phyloP scores from a whole-genome alignment of 768 basidiomycete species.

The Leccinum broughii region DNA sequence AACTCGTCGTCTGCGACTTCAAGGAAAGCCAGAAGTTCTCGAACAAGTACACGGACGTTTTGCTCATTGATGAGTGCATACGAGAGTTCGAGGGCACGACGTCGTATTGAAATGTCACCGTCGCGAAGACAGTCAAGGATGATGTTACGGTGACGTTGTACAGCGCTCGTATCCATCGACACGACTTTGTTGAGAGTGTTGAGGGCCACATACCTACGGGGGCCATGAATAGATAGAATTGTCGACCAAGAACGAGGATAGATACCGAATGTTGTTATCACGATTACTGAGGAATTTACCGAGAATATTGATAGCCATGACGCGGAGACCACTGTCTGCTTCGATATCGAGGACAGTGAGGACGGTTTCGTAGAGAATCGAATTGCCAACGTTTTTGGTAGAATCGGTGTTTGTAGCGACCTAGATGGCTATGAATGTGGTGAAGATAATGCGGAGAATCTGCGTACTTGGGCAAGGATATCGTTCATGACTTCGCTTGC shows the following conservation, averaged over 20 bases:
- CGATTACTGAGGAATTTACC: constrained; percentile 97
- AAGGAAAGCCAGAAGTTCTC: constrained; percentile 93
- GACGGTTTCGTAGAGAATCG: constrained; percentile 97
- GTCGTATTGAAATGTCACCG: constrained; percentile 97
- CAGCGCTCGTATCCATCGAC: constrained; percentile 95
- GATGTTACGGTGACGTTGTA: constrained; percentile 96
- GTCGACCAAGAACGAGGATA: constrained; percentile 7
- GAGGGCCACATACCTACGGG: constrained; percentile 86
- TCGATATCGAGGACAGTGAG: constrained; percentile 96
- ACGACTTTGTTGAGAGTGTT: constrained; percentile 99
- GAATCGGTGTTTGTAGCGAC: constrained; percentile 99
- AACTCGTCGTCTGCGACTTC: constrained; percentile 99
- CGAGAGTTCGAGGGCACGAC: constrained; percentile 93
- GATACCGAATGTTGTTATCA: constrained; percentile 97
- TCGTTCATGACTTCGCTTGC: constrained; percentile 99
- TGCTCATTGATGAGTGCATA: constrained; percentile 96
- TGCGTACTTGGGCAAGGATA: constrained; percentile 84
- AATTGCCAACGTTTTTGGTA: constrained; percentile 97
- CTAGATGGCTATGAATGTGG: constrained; percentile 38
- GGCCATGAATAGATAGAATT: constrained; percentile 4
- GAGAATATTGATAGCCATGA: constrained; percentile 99
- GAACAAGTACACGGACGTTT: constrained; percentile 88
- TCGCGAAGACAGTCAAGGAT: constrained; percentile 99
- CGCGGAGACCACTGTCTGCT: constrained; percentile 90
- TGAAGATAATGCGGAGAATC: background rate